phyloP scores from a whole-genome alignment of 2,329 filamentous ascomycete genomes.

The Cercospora sojina region DNA sequence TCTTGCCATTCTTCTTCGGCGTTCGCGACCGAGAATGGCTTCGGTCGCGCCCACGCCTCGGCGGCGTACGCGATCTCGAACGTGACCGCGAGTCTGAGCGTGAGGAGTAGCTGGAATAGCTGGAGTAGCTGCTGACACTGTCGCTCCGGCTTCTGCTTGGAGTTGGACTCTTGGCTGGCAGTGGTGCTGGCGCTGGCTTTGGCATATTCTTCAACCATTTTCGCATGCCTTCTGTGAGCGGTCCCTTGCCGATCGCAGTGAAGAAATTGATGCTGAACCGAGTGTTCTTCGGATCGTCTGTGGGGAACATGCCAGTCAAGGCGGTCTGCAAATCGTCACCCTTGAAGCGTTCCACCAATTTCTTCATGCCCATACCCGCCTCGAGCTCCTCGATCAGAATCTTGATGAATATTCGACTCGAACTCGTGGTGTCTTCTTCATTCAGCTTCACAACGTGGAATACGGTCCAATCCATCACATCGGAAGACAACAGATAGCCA shows the following conservation, averaged over 20 bases:
- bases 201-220: constrained; percentile 86
- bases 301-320: constrained; percentile 84
- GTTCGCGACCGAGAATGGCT: constrained; percentile 26
- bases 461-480: constrained; percentile 90
- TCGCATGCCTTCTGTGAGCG: constrained; percentile 91
- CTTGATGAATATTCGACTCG: constrained; percentile 97
- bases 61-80: constrained; percentile 32
- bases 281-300: constrained; percentile 82
- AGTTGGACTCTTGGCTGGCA: constrained; percentile 49
- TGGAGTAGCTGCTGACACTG: constrained; percentile 73
- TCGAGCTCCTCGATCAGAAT: constrained; percentile 91
- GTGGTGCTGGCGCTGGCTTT: constrained; percentile 73
- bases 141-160: constrained; percentile 60
- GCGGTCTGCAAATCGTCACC: constrained; percentile 76
- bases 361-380: constrained; percentile 81
- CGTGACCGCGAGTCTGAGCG: constrained; percentile 36
- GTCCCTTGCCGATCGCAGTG: constrained; percentile 94
- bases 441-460: constrained; percentile 83
- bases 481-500: constrained; percentile 81
- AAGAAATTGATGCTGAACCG: constrained; percentile 99
- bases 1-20: constrained; percentile 15
- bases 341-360: constrained; percentile 71
- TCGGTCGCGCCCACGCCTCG: constrained; percentile 22
- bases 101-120: constrained; percentile 68
- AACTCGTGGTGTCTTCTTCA: constrained; percentile 94